Evolutionary conservation across 768 basidiomycete species (phyloP).

Genomic region (Sporobolomyces pararoseus): DNA sequence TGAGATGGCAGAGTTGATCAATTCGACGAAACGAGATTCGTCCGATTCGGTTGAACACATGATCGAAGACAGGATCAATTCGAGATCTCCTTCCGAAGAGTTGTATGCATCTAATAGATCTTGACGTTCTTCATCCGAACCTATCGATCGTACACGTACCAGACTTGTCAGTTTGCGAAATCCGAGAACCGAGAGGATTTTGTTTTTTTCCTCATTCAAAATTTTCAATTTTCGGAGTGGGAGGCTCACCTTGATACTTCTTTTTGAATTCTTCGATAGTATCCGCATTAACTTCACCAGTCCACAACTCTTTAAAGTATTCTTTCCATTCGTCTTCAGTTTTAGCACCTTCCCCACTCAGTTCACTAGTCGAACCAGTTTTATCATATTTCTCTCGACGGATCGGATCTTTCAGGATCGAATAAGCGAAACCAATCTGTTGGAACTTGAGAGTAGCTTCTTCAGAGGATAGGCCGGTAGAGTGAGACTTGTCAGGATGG

Average conservation of each 20-base stretch:
- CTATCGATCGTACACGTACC: conserved; percentile 51
- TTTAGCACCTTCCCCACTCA: conserved; percentile 58
- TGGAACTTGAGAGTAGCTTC: conserved; percentile 75
- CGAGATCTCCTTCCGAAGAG: conserved; percentile 68
- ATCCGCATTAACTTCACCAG: conserved; percentile 42
- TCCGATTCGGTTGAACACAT: conserved; percentile 81
- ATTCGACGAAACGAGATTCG: conserved; percentile 72
- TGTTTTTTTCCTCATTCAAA: too few relatives aligned
- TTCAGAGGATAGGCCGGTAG: conserved; percentile 53
- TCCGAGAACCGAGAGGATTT: too few relatives aligned
- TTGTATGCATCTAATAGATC: conserved; percentile 75
- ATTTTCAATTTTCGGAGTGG: too few relatives aligned
- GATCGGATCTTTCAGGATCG: conserved; percentile 75
- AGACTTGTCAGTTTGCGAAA: too few relatives aligned
- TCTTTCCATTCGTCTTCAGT: conserved; percentile 85
- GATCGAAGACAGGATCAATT: conserved; percentile 74
- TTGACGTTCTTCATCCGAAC: conserved; percentile 74
- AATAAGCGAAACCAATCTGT: conserved; percentile 82
- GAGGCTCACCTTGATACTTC: conserved; percentile 75
- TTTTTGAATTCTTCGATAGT: conserved; percentile 90
- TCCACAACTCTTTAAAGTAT: conserved; percentile 61
- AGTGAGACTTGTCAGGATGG: conserved; percentile 75
- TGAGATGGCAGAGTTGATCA: conserved; percentile 65
- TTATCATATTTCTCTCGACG: conserved; percentile 72
- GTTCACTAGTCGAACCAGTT: conserved; percentile 81